Percentiles rank a stretch among this genome's conserved stretches.
Conservation (phyloP, 495 filamentous ascomycete genomes). For the Annulohypoxylon maeteangense region DNA sequence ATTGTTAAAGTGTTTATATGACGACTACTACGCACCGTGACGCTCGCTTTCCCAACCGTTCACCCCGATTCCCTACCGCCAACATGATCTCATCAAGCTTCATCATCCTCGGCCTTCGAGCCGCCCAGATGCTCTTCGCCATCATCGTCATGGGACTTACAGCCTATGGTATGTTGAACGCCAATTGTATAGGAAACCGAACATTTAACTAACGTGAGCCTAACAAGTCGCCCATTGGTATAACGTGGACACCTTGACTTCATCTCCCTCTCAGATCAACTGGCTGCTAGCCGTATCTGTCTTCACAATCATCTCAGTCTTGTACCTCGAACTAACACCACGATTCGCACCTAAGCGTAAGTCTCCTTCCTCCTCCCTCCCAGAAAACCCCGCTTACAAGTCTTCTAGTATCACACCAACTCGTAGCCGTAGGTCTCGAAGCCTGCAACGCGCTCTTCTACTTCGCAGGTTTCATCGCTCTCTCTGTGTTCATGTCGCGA, state of each 20-base stretch:
- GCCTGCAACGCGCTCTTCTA: conserved; percentile 78
- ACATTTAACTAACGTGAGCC: conserved; percentile 7
- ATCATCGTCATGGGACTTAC: conserved; percentile 74
- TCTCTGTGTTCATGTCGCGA: conserved; percentile 70
- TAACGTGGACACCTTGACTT: conserved; percentile 54
- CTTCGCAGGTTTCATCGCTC: conserved; percentile 81
- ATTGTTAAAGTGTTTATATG: conserved; percentile 27
- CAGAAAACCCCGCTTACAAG: conserved; percentile 10
- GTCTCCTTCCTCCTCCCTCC: conserved; percentile 6
- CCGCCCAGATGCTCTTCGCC: conserved; percentile 69
- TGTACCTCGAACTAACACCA: conserved; percentile 73
- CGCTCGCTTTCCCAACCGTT: conserved; percentile 43
- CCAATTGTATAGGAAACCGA: not conserved
- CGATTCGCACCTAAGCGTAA: conserved; percentile 59
- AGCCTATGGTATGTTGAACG: conserved; percentile 71
- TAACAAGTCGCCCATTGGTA: conserved; percentile 63
- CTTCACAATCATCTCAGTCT: conserved; percentile 72
- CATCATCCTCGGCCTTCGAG: conserved; percentile 49
- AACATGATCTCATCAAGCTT: conserved; percentile 38
- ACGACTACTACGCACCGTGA: conserved; percentile 42
- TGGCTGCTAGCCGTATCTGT: conserved; percentile 76
- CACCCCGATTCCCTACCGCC: conserved; percentile 30
- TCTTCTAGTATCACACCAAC: conserved; percentile 62
- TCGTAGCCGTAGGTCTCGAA: conserved; percentile 70
- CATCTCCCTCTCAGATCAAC: conserved; percentile 69